Conservation (phyloP, 805 yeast species). For the Metschnikowia amazonensis region DNA sequence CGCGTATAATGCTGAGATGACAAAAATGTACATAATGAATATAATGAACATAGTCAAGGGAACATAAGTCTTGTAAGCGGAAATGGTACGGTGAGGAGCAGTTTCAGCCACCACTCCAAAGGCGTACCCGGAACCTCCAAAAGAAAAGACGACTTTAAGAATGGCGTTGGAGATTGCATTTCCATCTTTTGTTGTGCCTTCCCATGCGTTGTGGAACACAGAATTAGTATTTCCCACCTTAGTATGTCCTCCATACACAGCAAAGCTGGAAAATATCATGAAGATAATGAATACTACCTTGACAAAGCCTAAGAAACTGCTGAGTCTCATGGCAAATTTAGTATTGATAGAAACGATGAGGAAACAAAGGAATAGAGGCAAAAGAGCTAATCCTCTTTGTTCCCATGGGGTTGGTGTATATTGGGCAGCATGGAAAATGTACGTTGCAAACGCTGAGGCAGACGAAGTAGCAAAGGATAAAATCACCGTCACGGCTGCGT, state of each 20-base stretch:
- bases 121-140: slow-evolving; percentile 39
- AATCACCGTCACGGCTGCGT: slow-evolving; percentile 37
- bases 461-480: slow-evolving; percentile 34
- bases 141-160: slow-evolving; percentile 42
- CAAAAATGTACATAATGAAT: slow-evolving; percentile 29
- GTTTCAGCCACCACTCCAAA: slow-evolving; percentile 35
- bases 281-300: slow-evolving; percentile 32
- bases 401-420: slow-evolving; percentile 29
- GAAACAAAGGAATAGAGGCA: slow-evolving; percentile 25
- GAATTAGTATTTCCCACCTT: slow-evolving; percentile 28
- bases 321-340: slow-evolving; percentile 27
- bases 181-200: slow-evolving; percentile 40
- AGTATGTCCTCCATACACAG: slow-evolving; percentile 35
- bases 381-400: slow-evolving; percentile 35
- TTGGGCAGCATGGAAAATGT: slow-evolving; percentile 32
- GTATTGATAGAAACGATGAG: slow-evolving; percentile 23
- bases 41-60: slow-evolving; percentile 31
- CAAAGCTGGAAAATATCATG: slow-evolving; percentile 33
- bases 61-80: slow-evolving; percentile 24
- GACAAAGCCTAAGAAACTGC: slow-evolving; percentile 33
- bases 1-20: slow-evolving; percentile 34
- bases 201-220: slow-evolving; percentile 36
- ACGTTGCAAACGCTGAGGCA: slow-evolving; percentile 36
- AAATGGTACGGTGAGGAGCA: slow-evolving; percentile 24
- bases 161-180: slow-evolving; percentile 42